A percentile compares a stretch with the other conserved stretches of the same genome.
These are phyloP conservation scores for Scenedesmus sp. DNA, from an alignment of 163 green algal species.

Conservation along the genomic window DNA sequence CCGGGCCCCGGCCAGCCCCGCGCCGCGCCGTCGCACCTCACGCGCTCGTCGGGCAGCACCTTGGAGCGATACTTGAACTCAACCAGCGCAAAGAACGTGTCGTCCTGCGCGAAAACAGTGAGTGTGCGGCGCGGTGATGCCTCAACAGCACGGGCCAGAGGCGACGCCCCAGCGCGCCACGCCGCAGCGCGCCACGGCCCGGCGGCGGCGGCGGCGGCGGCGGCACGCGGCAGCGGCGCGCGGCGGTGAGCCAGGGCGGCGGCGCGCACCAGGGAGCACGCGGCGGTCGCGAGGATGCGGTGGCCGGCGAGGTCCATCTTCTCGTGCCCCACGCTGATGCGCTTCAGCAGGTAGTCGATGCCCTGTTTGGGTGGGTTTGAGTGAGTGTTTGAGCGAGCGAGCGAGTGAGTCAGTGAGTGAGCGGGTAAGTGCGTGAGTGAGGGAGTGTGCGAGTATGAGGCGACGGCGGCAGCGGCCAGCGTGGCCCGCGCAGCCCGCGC, in stretches of 20 bases:
- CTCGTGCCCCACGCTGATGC: slow-evolving; percentile 8
- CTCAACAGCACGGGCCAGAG: no score
- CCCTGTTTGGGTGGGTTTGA: slow-evolving; percentile 13
- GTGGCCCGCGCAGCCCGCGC: no score
- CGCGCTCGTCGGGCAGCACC: slow-evolving; percentile 1
- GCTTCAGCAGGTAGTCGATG: slow-evolving; percentile 37
- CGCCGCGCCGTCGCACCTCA: slow-evolving; percentile 19
- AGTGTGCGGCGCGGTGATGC: no score
- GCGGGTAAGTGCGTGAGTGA: no score
- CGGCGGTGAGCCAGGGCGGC: no score
- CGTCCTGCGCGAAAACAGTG: slow-evolving; percentile 44
- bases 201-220: no score
- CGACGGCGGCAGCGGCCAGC: no score
- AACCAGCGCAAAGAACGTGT: slow-evolving; percentile 46
- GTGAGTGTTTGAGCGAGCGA: no score
- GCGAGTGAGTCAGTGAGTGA: no score
- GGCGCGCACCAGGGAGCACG: slow-evolving; percentile 24
- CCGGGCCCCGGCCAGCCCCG: no score
- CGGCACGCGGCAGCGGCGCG: no score
- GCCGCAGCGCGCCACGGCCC: no score
- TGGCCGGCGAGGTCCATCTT: slow-evolving; percentile 34
- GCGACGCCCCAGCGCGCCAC: neutral
- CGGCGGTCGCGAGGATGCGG: slow-evolving; percentile 38
- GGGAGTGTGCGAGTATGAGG: neutral
- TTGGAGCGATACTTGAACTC: slow-evolving; percentile 48